phyloP scores from a whole-genome alignment of 352 stramenopile genomes.

The Phytophthora pinifolia region DNA sequence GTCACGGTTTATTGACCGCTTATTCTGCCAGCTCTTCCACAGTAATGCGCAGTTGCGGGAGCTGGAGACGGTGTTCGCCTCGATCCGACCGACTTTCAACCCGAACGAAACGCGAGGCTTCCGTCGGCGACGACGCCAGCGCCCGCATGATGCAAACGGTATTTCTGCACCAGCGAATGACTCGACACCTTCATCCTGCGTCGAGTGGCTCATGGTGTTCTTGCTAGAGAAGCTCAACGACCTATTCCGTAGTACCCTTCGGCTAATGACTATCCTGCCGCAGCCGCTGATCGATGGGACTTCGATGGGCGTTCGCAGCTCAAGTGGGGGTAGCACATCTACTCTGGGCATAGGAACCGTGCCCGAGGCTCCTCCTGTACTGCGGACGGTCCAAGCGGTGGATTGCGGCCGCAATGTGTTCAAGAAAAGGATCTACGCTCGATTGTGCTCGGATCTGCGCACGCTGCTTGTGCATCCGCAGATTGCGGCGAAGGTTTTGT shows the following conservation, averaged over 20 bases:
- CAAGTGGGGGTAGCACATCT: slow-evolving; percentile 26
- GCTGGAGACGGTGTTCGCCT: slow-evolving; percentile 53
- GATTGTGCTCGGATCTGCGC: slow-evolving; percentile 79
- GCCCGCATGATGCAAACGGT: slow-evolving; percentile 13
- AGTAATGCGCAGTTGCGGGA: slow-evolving; percentile 73
- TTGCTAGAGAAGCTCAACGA: slow-evolving; percentile 66
- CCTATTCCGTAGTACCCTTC: slow-evolving; percentile 60
- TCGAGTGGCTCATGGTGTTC: slow-evolving; percentile 68
- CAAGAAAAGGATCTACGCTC: slow-evolving; percentile 78
- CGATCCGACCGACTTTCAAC: slow-evolving; percentile 24
- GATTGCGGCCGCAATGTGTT: slow-evolving; percentile 71
- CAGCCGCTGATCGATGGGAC: slow-evolving; percentile 23
- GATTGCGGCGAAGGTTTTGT: slow-evolving; percentile 54
- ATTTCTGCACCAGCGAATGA: slow-evolving; percentile 9
- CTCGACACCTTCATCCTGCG: slow-evolving; percentile 40
- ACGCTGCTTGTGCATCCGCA: slow-evolving; percentile 73
- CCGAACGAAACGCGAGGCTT: slow-evolving; percentile 8
- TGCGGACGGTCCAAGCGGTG: slow-evolving; percentile 53
- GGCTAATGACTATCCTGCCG: slow-evolving; percentile 52
- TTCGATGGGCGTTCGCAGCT: background rate
- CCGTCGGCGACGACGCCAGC: slow-evolving; percentile 7
- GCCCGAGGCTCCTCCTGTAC: slow-evolving; percentile 23
- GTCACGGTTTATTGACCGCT: slow-evolving; percentile 77
- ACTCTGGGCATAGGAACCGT: slow-evolving; percentile 20
- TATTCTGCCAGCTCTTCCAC: slow-evolving; percentile 88